Percentiles rank a stretch among this genome's conserved stretches.
Conservation (phyloP, 2,329 filamentous ascomycete genomes). For the Calonectria naviculata region DNA sequence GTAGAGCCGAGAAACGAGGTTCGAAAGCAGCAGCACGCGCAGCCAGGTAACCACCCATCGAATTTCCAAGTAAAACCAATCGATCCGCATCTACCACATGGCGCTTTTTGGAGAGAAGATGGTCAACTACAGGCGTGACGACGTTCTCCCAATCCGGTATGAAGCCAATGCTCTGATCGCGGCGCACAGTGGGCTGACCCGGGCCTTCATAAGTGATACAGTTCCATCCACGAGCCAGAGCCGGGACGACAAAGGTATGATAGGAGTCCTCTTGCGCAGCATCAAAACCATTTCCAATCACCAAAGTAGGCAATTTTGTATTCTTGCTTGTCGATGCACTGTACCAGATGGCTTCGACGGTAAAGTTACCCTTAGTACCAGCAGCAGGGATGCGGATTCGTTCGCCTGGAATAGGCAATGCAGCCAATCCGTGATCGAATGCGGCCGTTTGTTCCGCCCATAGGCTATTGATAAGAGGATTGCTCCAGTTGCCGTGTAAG, state of each 20-base stretch:
- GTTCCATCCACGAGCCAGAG: slow-evolving; percentile 54
- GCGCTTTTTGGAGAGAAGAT: slow-evolving; percentile 34
- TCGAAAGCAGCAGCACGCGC: slow-evolving; percentile 56
- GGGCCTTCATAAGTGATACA: slow-evolving; percentile 59
- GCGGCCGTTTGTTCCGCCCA: slow-evolving; percentile 49
- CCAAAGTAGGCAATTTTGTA: slow-evolving; percentile 48
- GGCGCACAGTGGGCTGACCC: slow-evolving; percentile 53
- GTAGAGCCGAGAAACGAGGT: slow-evolving; percentile 50
- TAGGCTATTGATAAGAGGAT: slow-evolving; percentile 51
- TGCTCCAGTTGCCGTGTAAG: slow-evolving; percentile 51
- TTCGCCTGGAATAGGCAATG: slow-evolving; percentile 49
- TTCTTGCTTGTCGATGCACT: slow-evolving; percentile 24
- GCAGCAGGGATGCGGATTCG: slow-evolving; percentile 45
- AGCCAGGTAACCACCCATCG: slow-evolving; percentile 53
- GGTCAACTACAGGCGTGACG: slow-evolving; percentile 53
- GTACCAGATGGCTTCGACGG: slow-evolving; percentile 50
- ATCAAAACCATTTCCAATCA: slow-evolving; percentile 57
- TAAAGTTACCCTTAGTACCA: slow-evolving; percentile 42
- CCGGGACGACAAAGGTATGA: slow-evolving; percentile 47
- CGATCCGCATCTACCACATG: slow-evolving; percentile 38
- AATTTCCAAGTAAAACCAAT: slow-evolving; percentile 52
- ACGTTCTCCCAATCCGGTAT: slow-evolving; percentile 58
- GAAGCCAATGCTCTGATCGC: slow-evolving; percentile 54
- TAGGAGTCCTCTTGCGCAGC: slow-evolving; percentile 56
- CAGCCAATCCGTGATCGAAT: slow-evolving; percentile 52